Evolutionary conservation across 192 early-diverging fungal species (phyloP).

Genomic region (Phycomyces nitens): DNA sequence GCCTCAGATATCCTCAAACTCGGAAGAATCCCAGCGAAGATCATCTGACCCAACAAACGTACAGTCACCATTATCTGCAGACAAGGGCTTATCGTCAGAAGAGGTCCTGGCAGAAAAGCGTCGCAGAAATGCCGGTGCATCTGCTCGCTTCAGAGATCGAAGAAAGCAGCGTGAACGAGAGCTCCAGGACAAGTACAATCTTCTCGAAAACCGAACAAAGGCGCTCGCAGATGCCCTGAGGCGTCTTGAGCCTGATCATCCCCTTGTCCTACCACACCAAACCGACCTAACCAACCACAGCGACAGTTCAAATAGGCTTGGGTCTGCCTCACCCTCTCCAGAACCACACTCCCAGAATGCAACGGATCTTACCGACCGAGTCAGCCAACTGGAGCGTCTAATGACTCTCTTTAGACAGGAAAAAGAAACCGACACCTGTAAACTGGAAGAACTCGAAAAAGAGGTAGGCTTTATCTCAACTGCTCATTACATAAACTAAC

Average conservation of each 20-base stretch:
- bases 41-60: background rate
- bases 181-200: conserved; percentile 49
- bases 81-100: conserved; percentile 27
- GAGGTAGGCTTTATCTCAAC: conserved; percentile 16
- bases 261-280: background rate
- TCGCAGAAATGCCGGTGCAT: conserved; percentile 60
- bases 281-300: background rate
- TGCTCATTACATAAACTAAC: background rate
- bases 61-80: conserved; percentile 5
- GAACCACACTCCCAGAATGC: background rate
- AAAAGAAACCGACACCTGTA: conserved; percentile 18
- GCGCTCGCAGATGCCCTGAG: conserved; percentile 33
- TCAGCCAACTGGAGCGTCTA: conserved; percentile 26
- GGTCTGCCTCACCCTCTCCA: background rate
- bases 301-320: background rate
- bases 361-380: conserved; percentile 19
- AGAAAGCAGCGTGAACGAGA: conserved; percentile 62
- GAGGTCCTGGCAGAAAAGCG: conserved; percentile 58
- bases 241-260: conserved; percentile 9
- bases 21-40: too few relatives aligned
- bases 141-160: conserved; percentile 61
- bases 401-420: conserved; percentile 22
- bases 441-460: conserved; percentile 29
- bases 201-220: conserved; percentile 38
- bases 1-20: too few relatives aligned